Percentiles rank a stretch among this genome's conserved stretches.
These are phyloP conservation scores for Puccinia coronata DNA, from an alignment of 1,284 basidiomycete species.

Conservation along the genomic window DNA sequence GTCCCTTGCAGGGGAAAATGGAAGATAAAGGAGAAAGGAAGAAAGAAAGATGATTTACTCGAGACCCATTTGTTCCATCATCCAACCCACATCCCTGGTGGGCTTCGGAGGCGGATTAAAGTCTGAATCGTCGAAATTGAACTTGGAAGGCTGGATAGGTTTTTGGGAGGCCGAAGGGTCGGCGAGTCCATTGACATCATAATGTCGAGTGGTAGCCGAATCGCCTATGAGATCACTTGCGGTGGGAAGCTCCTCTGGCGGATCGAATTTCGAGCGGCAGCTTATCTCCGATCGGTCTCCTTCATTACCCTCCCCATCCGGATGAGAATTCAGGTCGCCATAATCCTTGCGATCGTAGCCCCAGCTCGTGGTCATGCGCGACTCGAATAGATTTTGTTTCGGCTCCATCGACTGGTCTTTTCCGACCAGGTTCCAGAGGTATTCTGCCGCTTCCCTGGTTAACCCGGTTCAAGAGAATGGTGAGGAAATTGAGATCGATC, in stretches of 20 bases:
- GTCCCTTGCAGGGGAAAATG: too few relatives aligned
- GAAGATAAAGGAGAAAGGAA: neutral
- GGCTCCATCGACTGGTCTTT: neutral
- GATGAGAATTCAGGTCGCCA: neutral
- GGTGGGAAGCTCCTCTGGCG: neutral
- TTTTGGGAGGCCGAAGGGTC: neutral
- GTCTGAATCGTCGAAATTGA: neutral
- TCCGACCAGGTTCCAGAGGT: constrained; percentile 23
- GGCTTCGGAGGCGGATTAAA: neutral
- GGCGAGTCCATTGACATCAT: constrained; percentile 15
- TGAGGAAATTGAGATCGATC: neutral
- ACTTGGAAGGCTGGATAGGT: neutral
- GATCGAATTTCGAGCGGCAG: neutral
- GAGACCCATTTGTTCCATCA: constrained; percentile 40
- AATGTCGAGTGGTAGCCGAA: neutral
- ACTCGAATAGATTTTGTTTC: neutral
- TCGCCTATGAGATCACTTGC: constrained; percentile 1
- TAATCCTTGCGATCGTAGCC: neutral
- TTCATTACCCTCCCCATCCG: neutral
- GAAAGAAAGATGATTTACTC: constrained; percentile 10
- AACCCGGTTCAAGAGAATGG: neutral
- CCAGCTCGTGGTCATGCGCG: neutral
- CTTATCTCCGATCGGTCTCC: neutral
- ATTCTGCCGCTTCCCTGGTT: constrained; percentile 28
- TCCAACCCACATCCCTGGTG: constrained; percentile 34